These are phyloP conservation scores for Fusarium sp. DNA, from an alignment of 2,329 filamentous ascomycete species.

Conservation along the genomic window DNA sequence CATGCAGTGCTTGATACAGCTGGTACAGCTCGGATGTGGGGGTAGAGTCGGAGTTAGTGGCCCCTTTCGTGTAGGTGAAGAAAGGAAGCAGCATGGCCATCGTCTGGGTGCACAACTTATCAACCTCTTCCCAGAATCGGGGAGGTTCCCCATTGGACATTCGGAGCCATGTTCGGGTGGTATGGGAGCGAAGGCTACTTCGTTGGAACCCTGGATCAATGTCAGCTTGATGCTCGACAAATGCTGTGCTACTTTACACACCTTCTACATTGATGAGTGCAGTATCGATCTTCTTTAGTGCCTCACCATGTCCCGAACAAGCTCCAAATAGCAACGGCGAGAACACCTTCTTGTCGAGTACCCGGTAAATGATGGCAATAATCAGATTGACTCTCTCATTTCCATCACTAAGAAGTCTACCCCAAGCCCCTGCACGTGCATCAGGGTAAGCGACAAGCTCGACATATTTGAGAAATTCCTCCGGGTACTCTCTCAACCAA, in stretches of 20 bases:
- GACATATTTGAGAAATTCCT: conserved; percentile 43
- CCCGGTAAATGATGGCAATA: conserved; percentile 46
- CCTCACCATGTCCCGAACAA: conserved; percentile 35
- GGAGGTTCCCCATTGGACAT: conserved; percentile 34
- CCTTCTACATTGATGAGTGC: conserved; percentile 46
- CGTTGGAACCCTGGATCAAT: conserved; percentile 46
- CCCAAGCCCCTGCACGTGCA: conserved; percentile 44
- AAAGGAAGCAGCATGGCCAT: conserved; percentile 43
- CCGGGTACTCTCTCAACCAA: conserved; percentile 41
- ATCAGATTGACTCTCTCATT: conserved; percentile 44
- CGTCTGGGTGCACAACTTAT: conserved; percentile 42
- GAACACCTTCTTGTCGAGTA: conserved; percentile 46
- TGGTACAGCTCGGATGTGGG: conserved; percentile 36
- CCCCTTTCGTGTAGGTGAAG: conserved; percentile 34
- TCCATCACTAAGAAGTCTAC: conserved; percentile 40
- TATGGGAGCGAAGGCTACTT: conserved; percentile 42
- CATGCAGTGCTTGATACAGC: conserved; percentile 46
- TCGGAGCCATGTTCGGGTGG: conserved; percentile 43
- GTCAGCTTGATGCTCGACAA: conserved; percentile 7
- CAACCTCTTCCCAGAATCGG: conserved; percentile 49
- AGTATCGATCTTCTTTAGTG: conserved; percentile 41
- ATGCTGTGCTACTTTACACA: conserved; percentile 21
- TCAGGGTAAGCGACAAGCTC: conserved; percentile 47
- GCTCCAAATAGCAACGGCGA: conserved; percentile 50
- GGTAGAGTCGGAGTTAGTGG: conserved; percentile 8